Evolutionary conservation across 257 asterid genomes (phyloP), one percentile per base, ranked within the genome.

Genomic region (Mitragyna speciosa): DNA sequence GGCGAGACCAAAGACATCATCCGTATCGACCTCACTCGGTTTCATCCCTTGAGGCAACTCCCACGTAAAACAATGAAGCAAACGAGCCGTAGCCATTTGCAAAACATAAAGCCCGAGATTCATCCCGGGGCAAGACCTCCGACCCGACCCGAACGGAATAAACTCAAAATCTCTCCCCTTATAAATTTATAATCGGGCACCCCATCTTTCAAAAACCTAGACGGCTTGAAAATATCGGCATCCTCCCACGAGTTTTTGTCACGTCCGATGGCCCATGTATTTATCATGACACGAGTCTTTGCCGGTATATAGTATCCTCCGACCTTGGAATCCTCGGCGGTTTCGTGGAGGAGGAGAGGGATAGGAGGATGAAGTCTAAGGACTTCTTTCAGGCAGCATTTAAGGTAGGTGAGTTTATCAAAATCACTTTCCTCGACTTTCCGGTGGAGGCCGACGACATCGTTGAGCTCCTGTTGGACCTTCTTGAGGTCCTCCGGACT

Each of bases 41-140:
- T 93, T 94, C 97, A 92, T 91, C 65, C 98, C 98, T 61, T 91
- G 90, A 0, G 98, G 96, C 85, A 94, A 66, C 20, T 92, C 97
- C 98, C 98, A 94, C 56, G 86, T 83, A 74, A 94, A 94, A 39
- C 93, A 87, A 56, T 92, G 98, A 67, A 92, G 87, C 10, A 94
- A 90, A 74, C 93, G 94, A 33, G 92, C 98, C 85, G 91, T 94
- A 28, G 98, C 92, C 85, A 90, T 75, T 36, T 94, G 97, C 73
- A 92, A 58, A 5, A 90, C 94, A 84, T 91, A 91, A 3, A 92
- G 84, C 63, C 98, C 98, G n/a, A 94, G 88, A 82, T 93, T 97
- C 98, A 94, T 94, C 5, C 98, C 98, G n/a, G 98, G 98, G 86
- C 98, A 94, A 2, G 98, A 94, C 78, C 98, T 83, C 41, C 98